phyloP scores from a whole-genome alignment of 2,329 filamentous ascomycete species.

The Hymenoscyphus occultus region DNA sequence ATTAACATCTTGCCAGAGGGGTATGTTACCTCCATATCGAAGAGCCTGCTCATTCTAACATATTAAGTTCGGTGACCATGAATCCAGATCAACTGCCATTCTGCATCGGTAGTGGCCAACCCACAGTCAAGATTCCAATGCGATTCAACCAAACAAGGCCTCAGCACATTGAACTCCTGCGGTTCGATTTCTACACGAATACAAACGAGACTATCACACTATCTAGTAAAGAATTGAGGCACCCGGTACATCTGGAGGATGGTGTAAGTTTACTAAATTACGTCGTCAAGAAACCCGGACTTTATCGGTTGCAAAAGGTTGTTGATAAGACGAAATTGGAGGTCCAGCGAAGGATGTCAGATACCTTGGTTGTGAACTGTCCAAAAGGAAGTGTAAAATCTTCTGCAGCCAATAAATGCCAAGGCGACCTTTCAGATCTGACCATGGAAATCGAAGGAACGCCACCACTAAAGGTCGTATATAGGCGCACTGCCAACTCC shows the following conservation, averaged over 20 bases:
- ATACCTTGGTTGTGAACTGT: slow-evolving; percentile 82
- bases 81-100: slow-evolving; percentile 81
- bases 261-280: slow-evolving; percentile 61
- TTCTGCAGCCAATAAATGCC: slow-evolving; percentile 67
- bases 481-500: slow-evolving; percentile 82
- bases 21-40: slow-evolving; percentile 39
- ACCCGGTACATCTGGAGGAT: slow-evolving; percentile 61
- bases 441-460: slow-evolving; percentile 82
- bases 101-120: slow-evolving; percentile 67
- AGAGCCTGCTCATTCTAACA: slow-evolving; percentile 10
- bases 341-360: slow-evolving; percentile 71
- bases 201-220: slow-evolving; percentile 78
- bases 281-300: slow-evolving; percentile 77
- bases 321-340: slow-evolving; percentile 93
- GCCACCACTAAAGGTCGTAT: slow-evolving; percentile 87
- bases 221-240: slow-evolving; percentile 67
- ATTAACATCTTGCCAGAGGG: slow-evolving; percentile 97
- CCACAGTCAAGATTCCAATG: slow-evolving; percentile 69
- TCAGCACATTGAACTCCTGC: slow-evolving; percentile 81
- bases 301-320: slow-evolving; percentile 82
- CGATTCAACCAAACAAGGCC: slow-evolving; percentile 92
- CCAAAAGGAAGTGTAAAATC: slow-evolving; percentile 73
- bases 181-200: slow-evolving; percentile 79
- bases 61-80: slow-evolving; percentile 69
- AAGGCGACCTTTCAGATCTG: slow-evolving; percentile 83